phyloP scores from a whole-genome alignment of 805 yeast species.

The Ogataea haglerorum region DNA sequence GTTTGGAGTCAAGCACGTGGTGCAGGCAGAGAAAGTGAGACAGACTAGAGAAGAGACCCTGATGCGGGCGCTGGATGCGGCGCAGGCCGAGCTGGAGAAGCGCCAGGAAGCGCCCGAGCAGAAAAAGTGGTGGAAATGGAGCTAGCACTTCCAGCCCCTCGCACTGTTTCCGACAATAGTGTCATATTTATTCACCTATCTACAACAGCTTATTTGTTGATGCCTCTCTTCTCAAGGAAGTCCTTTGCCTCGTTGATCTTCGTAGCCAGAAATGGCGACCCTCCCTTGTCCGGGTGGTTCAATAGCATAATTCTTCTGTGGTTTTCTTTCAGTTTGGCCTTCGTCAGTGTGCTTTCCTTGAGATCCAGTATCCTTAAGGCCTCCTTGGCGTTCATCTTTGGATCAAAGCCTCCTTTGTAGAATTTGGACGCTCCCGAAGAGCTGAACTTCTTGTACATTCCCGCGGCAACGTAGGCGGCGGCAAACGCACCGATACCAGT shows the following conservation, averaged over 20 bases:
- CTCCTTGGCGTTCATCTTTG: conserved; percentile 86
- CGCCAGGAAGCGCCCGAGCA: conserved; percentile 8
- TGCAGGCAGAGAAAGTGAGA: conserved; percentile 67
- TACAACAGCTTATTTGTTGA: conserved; percentile 28
- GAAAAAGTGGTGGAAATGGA: conserved; percentile 1
- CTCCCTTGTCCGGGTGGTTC: conserved; percentile 95
- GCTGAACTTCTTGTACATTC: conserved; percentile 59
- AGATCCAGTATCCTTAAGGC: conserved; percentile 81
- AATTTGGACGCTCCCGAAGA: conserved; percentile 68
- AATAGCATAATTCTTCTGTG: conserved; percentile 83
- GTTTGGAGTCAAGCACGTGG: conserved; percentile 56
- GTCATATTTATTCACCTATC: conserved; percentile 1
- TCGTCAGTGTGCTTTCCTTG: conserved; percentile 59
- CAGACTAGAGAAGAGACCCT: conserved; percentile 65
- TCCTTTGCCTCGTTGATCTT: conserved; percentile 93
- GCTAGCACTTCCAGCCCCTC: neutral
- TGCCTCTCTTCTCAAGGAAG: conserved; percentile 64
- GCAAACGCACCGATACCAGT: conserved; percentile 69
- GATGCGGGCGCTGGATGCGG: conserved; percentile 44
- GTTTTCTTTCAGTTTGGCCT: conserved; percentile 66
- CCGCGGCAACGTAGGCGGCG: conserved; percentile 61
- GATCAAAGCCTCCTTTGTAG: conserved; percentile 83
- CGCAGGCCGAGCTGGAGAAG: conserved; percentile 33
- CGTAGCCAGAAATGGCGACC: conserved; percentile 83
- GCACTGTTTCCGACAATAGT: neutral